Evolutionary conservation across 1,284 basidiomycete genomes (phyloP), one percentile per base, ranked within the genome.

Genomic region (Waitea zeae): DNA sequence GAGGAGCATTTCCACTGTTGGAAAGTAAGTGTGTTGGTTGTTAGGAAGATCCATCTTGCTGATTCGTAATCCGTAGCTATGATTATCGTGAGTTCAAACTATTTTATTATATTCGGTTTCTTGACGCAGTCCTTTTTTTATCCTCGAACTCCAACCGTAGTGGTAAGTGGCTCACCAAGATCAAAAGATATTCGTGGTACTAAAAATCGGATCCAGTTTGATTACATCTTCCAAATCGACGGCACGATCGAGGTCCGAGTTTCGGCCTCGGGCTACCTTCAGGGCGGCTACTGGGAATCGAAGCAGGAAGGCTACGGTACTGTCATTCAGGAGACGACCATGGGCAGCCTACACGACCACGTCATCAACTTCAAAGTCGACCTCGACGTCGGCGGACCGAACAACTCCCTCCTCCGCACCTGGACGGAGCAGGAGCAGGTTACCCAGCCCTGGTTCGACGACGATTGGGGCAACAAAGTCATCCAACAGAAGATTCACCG

Each of bases 301-400:
- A 44, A 56, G 7, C 64, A 75, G 46, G 54, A 52, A 17, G 45
- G 52, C 0, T 77, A 76, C 42, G 73, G 74, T 1, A 59, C 62
- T 20, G 57, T 58, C 12, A 70, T 77, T 30, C 62, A 61, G 28
- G 60, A 69, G 20, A 64, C 61, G 2, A 63, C 61, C 12, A 74
- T 74, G 67, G 74, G 74, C 11, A 71, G 64, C 20, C 47, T 78
- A n/a, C 75, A 78, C 41, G 72, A 78, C 45, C 74, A 78, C 44
- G 65, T 77, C 27, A 67, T 78, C 47, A 75, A 70, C 49, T 76
- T 62, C 53, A 70, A 70, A 59, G 58, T 65, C 37, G 72, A 78
- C 42, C 61, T 77, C 31, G 71, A 77, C 42, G 57, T 79, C 34
- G 67, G 53, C 4, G 74, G 74, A 3, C 50, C 49, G 12, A 48